Conservation (phyloP, 345 rosid genomes). For the Aquilaria malaccensis region DNA sequence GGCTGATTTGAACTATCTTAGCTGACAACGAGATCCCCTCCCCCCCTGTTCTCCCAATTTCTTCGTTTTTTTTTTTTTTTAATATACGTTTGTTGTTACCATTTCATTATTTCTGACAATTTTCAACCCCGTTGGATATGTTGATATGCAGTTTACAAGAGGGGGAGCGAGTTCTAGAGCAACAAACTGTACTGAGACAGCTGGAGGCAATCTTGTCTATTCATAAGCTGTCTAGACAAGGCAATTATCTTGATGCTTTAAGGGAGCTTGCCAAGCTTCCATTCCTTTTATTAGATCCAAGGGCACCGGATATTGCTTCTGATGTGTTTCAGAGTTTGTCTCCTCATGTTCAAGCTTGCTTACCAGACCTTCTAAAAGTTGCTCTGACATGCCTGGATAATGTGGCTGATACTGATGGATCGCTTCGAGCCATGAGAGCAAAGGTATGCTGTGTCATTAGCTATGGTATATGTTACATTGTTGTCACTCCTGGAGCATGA, state of each 20-base stretch:
- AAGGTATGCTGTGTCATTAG: conserved; percentile 41
- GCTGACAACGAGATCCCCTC: no score
- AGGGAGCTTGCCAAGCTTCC: conserved; percentile 91
- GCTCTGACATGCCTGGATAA: conserved; percentile 81
- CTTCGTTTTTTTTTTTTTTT: not conserved
- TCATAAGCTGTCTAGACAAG: conserved; percentile 61
- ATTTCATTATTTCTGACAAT: not conserved
- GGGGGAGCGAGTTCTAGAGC: conserved; percentile 74
- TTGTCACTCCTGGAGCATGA: not conserved
- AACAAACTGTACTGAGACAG: conserved; percentile 87
- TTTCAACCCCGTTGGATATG: conserved; percentile 4
- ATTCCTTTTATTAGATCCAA: conserved; percentile 86
- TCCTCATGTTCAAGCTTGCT: conserved; percentile 78
- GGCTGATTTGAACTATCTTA: no score
- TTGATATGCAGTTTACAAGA: conserved; percentile 59
- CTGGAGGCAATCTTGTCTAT: conserved; percentile 87
- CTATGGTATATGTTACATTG: not conserved
- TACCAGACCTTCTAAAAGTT: conserved; percentile 79
- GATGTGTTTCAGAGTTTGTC: conserved; percentile 66
- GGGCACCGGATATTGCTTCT: conserved; percentile 44
- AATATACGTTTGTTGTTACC: not conserved
- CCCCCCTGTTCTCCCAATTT: not conserved
- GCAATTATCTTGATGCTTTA: conserved; percentile 72
- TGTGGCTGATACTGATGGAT: conserved; percentile 82
- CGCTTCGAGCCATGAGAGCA: conserved; percentile 83